Base-by-base conservation (phyloP, 495 filamentous ascomycete genomes). In the Lophiostoma macrostomum region DNA sequence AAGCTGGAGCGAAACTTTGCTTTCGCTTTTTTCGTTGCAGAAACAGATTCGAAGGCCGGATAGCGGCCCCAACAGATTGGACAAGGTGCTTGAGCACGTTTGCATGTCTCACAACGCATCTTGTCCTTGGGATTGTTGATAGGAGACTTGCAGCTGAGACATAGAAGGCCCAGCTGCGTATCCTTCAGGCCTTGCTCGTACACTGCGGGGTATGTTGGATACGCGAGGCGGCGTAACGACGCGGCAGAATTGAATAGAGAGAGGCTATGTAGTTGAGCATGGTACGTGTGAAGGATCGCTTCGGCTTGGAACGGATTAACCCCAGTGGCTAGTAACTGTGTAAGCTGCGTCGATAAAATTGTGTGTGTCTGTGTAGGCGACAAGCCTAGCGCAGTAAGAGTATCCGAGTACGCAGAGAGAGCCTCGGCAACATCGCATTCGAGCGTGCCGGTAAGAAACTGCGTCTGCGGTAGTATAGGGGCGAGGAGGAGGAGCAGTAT, bases 271-370 rank as follows among this genome's bases (percentile, higher is more conserved):
- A 73, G 59, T 50, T 73, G 70, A 19, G 60, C 58, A 47, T 72
- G 69, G 58, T 73, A 73, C 3, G 67, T 62, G n/a, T 53, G 37
- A 4, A 73, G 58, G 12, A 71, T 67, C 14, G 53, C 43, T 53
- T 73, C 71, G 22, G 69, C 50, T 44, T 73, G 69, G 12, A 64
- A 61, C 0, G 67, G 64, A n/a, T 67, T 58, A 24, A 72, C 46
- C 18, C 68, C 69, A 12, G 61, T 46, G 7, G 23, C 23, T 36
- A 66, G 28, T 19, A 66, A 12, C 18, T 55, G 52, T 1, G 48
- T 40, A 23, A 70, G 46, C 42, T 58, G 39, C 4, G 48, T 61
- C 19, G 50, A 48, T 30, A 69, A 36, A 16, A 67, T 56, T 3
- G 34, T 36, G 6, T 50, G 16, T 27, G 60, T 39, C 43, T 66